A percentile compares a stretch with the other conserved stretches of the same genome.
Evolutionary conservation across 768 basidiomycete species (phyloP).

Genomic region (Suillus lakei): DNA sequence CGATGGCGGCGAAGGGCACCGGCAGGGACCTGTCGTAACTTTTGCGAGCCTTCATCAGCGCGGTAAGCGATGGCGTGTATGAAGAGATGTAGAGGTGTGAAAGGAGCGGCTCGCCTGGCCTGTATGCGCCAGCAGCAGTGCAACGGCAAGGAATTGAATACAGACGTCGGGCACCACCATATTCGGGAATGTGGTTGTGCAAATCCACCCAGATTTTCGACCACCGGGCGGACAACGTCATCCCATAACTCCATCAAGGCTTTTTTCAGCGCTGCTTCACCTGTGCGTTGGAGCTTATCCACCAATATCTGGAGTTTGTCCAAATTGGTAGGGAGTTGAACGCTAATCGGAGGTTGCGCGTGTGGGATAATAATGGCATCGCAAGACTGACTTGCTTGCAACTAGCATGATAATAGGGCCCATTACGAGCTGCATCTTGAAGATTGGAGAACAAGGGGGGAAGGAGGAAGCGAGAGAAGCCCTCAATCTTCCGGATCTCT

Average conservation of each 20-base stretch:
- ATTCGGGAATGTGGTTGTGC: background rate
- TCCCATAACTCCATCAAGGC: no score
- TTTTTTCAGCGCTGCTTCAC: no score
- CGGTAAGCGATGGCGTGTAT: conserved; percentile 13
- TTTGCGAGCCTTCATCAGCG: conserved; percentile 15
- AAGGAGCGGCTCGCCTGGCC: background rate
- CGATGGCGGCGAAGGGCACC: conserved; percentile 8
- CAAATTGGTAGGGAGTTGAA: background rate
- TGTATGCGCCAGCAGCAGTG: conserved; percentile 15
- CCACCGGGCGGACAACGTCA: no score
- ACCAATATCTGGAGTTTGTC: no score
- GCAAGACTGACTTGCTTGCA: conserved; percentile 16
- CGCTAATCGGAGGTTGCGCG: background rate
- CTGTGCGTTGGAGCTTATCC: no score
- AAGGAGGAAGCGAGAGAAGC: conserved; percentile 19
- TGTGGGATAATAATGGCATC: conserved; percentile 18
- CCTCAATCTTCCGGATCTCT: conserved; percentile 19
- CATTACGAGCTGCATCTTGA: conserved; percentile 8
- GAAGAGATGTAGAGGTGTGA: conserved; percentile 13
- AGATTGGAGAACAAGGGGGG: conserved; percentile 15
- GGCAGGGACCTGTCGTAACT: background rate
- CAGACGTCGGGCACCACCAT: conserved; percentile 16
- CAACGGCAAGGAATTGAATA: conserved; percentile 14
- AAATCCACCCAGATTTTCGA: background rate
- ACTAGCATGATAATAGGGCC: conserved; percentile 7